phyloP scores from a whole-genome alignment of 2,329 filamentous ascomycete genomes.

The Teratosphaeria viscida region DNA sequence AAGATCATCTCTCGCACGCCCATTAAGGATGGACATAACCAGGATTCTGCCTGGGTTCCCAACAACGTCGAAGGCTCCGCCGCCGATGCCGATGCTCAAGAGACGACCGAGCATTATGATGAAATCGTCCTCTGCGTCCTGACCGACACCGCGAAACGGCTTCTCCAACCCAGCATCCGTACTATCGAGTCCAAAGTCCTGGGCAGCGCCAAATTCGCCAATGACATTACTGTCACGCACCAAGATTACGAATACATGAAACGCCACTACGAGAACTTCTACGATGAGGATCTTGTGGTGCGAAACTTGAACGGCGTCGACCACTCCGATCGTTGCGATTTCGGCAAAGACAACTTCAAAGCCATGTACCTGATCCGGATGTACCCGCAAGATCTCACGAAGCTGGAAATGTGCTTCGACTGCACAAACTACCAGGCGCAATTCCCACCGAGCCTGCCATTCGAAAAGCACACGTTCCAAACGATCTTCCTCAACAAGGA shows the following conservation, averaged over 20 bases:
- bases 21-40: slow-evolving; percentile 33
- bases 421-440: slow-evolving; percentile 67
- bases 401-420: slow-evolving; percentile 57
- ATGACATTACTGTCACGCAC: slow-evolving; percentile 63
- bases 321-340: slow-evolving; percentile 33
- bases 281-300: slow-evolving; percentile 39
- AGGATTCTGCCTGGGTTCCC: slow-evolving; percentile 34
- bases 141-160: slow-evolving; percentile 46
- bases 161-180: slow-evolving; percentile 48
- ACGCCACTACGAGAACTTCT: slow-evolving; percentile 56
- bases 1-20: slow-evolving; percentile 35
- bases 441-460: slow-evolving; percentile 46
- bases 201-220: slow-evolving; percentile 57
- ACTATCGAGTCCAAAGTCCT: slow-evolving; percentile 57
- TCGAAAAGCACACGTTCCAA: slow-evolving; percentile 58
- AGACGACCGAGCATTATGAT: slow-evolving; percentile 46
- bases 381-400: slow-evolving; percentile 45
- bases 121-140: slow-evolving; percentile 56
- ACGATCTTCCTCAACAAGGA: slow-evolving; percentile 56
- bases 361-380: slow-evolving; percentile 58
- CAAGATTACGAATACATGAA: slow-evolving; percentile 55
- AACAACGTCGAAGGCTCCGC: slow-evolving; percentile 25
- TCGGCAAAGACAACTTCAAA: slow-evolving; percentile 43
- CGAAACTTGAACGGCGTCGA: slow-evolving; percentile 30
- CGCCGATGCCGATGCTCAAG: slow-evolving; percentile 31